Evolutionary conservation across 441 rosid genomes (phyloP).

Genomic region (Rhodomyrtus psidioides): DNA sequence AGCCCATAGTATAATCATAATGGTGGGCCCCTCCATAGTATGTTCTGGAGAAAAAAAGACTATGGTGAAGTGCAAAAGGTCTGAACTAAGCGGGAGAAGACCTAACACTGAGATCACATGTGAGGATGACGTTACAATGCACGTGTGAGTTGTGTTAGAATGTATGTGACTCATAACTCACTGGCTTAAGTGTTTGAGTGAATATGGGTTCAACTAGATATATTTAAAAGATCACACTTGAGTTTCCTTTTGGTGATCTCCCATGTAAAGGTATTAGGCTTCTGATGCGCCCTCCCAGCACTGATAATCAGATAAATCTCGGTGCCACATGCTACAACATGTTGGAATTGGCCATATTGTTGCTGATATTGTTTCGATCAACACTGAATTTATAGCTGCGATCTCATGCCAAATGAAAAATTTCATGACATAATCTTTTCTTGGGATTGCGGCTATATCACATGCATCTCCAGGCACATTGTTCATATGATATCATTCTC

Average conservation of each 20-base stretch:
- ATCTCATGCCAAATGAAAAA: not conserved
- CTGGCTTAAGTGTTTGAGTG: no score
- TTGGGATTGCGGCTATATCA: not conserved
- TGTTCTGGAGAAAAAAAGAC: not conserved
- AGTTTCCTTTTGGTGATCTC: not conserved
- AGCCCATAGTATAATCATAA: not conserved
- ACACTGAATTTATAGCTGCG: not conserved
- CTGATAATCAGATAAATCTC: not conserved
- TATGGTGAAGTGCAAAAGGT: not conserved
- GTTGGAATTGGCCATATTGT: not conserved
- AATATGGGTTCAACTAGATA: no score
- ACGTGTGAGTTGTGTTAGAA: not conserved
- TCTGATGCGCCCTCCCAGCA: not conserved
- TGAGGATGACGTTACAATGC: not conserved
- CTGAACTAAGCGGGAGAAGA: not conserved
- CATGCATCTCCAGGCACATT: not conserved
- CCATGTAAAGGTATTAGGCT: not conserved
- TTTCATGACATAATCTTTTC: not conserved
- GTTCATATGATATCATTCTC: not conserved
- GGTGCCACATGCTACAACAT: not conserved
- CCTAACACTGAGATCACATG: not conserved
- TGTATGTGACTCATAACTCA: no score
- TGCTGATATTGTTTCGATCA: not conserved
- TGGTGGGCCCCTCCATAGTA: not conserved
- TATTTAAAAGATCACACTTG: no score